phyloP scores from a whole-genome alignment of 2,329 filamentous ascomycete genomes.

The Aspergillus latus region DNA sequence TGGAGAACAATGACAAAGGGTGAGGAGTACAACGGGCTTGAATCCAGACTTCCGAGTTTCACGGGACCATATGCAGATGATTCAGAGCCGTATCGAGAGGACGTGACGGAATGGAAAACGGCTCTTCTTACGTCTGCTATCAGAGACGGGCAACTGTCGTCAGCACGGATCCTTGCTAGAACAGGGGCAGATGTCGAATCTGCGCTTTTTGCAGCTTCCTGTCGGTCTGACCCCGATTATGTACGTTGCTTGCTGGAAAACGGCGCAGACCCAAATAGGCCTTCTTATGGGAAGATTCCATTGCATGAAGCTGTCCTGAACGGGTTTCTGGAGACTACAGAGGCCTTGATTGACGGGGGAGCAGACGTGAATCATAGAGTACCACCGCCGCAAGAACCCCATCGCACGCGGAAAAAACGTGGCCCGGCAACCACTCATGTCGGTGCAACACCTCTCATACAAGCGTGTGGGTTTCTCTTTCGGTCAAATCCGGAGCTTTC shows the following conservation, averaged over 20 bases:
- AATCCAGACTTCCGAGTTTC: neutral
- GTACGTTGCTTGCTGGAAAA: neutral
- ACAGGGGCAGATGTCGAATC: slow-evolving; percentile 1
- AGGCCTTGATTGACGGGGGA: neutral
- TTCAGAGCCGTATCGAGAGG: neutral
- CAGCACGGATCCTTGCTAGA: neutral
- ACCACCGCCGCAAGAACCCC: too few species aligned
- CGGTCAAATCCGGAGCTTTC: neutral
- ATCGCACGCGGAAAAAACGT: neutral
- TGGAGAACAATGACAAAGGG: slow-evolving; percentile 5
- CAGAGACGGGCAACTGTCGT: neutral
- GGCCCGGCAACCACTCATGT: neutral
- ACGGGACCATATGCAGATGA: neutral
- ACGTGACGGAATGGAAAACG: neutral
- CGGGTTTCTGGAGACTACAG: neutral
- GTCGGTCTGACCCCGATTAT: neutral
- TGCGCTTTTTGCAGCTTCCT: neutral
- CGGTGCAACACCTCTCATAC: neutral
- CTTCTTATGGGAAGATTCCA: neutral
- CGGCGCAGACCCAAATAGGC: neutral
- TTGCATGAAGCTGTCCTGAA: slow-evolving; percentile 4
- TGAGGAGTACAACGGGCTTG: neutral
- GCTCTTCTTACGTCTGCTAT: slow-evolving; percentile 2
- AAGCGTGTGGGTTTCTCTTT: slow-evolving; percentile 1
- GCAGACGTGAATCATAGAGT: neutral